phyloP scores from a whole-genome alignment of 805 yeast genomes.

The Saccharomycopsis fermentans region DNA sequence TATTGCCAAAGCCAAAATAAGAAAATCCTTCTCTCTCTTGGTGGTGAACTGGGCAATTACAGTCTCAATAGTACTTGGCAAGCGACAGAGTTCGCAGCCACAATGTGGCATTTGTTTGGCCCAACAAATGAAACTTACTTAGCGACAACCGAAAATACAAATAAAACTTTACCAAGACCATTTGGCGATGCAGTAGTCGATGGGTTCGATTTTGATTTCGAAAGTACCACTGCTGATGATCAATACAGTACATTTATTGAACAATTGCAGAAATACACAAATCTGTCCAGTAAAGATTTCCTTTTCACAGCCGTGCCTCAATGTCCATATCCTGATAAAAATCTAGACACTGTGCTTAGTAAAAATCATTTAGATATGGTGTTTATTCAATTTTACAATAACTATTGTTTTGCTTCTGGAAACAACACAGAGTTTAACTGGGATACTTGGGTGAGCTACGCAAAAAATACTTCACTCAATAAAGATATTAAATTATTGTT shows the following conservation, averaged over 20 bases:
- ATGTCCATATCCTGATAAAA: conserved; percentile 78
- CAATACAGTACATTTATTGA: conserved; percentile 40
- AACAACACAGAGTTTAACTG: conserved; percentile 52
- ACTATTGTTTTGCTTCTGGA: conserved; percentile 46
- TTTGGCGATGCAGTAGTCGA: conserved; percentile 53
- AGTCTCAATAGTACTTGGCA: conserved; percentile 41
- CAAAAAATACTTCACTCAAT: conserved; percentile 51
- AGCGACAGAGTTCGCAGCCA: conserved; percentile 44
- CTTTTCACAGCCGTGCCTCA: conserved; percentile 88
- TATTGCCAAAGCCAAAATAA: conserved; percentile 55
- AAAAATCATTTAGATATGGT: conserved; percentile 65
- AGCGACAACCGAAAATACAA: conserved; percentile 11
- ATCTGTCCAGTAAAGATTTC: conserved; percentile 43
- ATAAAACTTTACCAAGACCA: conserved; percentile 22
- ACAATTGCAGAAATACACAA: conserved; percentile 27
- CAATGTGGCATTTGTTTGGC: conserved; percentile 45
- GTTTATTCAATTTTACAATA: conserved; percentile 85
- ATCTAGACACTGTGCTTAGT: conserved; percentile 46
- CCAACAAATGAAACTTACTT: conserved; percentile 23
- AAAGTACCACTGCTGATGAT: conserved; percentile 49
- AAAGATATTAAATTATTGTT: conserved; percentile 55
- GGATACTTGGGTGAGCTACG: conserved; percentile 64
- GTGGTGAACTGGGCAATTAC: conserved; percentile 49
- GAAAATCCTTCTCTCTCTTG: conserved; percentile 55
- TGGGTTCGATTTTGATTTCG: conserved; percentile 91